phyloP scores from a whole-genome alignment of 2,329 filamentous ascomycete genomes.

The Aspergillus bombycis region DNA sequence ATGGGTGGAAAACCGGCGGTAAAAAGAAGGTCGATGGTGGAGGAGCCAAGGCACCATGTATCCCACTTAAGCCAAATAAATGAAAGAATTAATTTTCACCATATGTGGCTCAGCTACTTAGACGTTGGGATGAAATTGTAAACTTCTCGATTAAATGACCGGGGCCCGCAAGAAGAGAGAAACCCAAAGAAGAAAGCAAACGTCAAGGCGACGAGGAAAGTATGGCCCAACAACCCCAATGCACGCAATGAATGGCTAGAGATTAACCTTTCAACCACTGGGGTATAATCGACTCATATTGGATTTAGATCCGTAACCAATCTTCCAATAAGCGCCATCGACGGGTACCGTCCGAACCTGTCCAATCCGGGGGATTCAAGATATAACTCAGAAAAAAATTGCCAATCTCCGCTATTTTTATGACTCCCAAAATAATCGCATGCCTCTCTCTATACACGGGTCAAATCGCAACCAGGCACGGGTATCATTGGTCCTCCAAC shows the following conservation, averaged over 20 bases:
- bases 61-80: neutral
- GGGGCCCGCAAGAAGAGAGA: neutral
- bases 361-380: neutral
- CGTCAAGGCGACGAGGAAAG: neutral
- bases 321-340: neutral
- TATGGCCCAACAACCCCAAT: neutral
- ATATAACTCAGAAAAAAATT: neutral
- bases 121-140: neutral
- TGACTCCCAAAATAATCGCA: neutral
- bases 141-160: neutral
- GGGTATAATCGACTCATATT: constrained; percentile 7
- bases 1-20: neutral
- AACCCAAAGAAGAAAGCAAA: neutral
- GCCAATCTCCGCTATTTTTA: neutral
- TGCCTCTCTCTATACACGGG: neutral
- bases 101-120: neutral
- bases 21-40: neutral
- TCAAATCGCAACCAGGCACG: neutral
- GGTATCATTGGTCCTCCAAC: neutral
- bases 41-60: neutral
- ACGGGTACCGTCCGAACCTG: neutral
- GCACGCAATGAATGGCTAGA: neutral
- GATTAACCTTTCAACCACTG: neutral
- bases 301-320: constrained; percentile 2
- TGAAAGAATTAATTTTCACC: neutral